Evolutionary conservation across 306 rosid genomes (phyloP).

Genomic region (Castanopsis chinensis): DNA sequence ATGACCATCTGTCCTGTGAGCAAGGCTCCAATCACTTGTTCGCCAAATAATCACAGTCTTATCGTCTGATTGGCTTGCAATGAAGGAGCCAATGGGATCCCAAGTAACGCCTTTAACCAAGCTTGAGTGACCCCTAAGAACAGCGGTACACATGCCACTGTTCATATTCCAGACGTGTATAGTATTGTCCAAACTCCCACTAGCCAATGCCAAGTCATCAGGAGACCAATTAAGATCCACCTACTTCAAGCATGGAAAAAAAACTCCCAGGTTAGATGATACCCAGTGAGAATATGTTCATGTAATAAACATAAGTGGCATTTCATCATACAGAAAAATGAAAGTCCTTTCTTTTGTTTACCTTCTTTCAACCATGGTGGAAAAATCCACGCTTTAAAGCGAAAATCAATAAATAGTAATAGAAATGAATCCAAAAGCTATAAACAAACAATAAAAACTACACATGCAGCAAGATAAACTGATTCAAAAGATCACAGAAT

Average conservation of each 20-base stretch:
- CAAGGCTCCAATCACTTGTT: slow-evolving; percentile 99
- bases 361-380: not conserved
- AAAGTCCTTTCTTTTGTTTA: not conserved
- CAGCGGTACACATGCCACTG: slow-evolving; percentile 95
- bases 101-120: slow-evolving; percentile 96
- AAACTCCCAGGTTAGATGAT: slow-evolving; percentile 54
- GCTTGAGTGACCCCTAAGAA: slow-evolving; percentile 98
- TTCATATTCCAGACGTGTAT: slow-evolving; percentile 94
- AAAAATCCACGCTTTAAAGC: not conserved
- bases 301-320: slow-evolving; percentile 1
- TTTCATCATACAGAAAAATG: not conserved
- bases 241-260: slow-evolving; percentile 88
- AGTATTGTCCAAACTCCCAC: slow-evolving; percentile 96
- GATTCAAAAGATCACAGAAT: not conserved
- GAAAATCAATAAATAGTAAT: not conserved
- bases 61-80: slow-evolving; percentile 99
- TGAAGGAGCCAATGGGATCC: slow-evolving; percentile 99
- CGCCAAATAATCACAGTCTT: slow-evolving; percentile 97
- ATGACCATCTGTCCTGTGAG: slow-evolving; percentile 94
- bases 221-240: slow-evolving; percentile 99
- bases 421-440: not conserved
- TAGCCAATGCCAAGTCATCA: slow-evolving; percentile 91
- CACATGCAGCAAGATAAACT: not conserved
- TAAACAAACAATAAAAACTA: not conserved
- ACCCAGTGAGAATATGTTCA: slow-evolving; percentile 19